phyloP scores from a whole-genome alignment of 1,284 basidiomycete genomes.

The Anthracocystis setariae region DNA sequence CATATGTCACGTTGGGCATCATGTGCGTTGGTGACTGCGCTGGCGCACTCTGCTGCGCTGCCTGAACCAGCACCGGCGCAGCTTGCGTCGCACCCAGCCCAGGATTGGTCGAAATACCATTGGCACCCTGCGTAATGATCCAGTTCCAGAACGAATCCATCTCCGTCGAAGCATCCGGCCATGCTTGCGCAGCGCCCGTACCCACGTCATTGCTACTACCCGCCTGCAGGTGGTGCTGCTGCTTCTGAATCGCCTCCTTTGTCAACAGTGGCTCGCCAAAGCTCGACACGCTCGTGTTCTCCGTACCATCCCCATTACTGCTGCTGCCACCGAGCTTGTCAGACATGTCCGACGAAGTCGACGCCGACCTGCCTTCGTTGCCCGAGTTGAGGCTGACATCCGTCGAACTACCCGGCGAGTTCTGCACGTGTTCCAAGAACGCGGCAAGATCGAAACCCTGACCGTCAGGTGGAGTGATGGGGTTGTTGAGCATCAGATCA shows the following conservation, averaged over 20 bases:
- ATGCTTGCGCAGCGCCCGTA: too few relatives aligned
- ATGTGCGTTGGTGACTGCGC: neutral
- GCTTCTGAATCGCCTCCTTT: constrained; percentile 33
- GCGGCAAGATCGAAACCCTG: constrained; percentile 52
- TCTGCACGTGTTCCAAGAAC: constrained; percentile 51
- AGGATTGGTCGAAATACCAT: constrained; percentile 27
- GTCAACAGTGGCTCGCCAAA: constrained; percentile 34
- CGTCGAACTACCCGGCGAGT: constrained; percentile 48
- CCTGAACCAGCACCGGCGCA: constrained; percentile 23
- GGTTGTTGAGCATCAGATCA: constrained; percentile 44
- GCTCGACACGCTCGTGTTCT: constrained; percentile 41
- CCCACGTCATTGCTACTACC: too few relatives aligned
- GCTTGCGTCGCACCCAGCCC: constrained; percentile 5
- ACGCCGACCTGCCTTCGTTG: constrained; percentile 31
- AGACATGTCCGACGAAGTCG: constrained; percentile 32
- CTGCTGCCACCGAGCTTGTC: constrained; percentile 27
- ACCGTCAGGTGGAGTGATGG: constrained; percentile 44
- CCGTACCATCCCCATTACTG: constrained; percentile 24
- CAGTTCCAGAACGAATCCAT: constrained; percentile 62
- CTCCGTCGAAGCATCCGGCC: constrained; percentile 19
- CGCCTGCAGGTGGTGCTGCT: constrained; percentile 35
- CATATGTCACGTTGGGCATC: constrained; percentile 6
- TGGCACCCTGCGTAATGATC: constrained; percentile 56
- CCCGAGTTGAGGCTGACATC: constrained; percentile 36
- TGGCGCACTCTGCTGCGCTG: neutral